These are phyloP conservation scores for Drechslerella dactyloides DNA, from an alignment of 2,329 filamentous ascomycete species.

Conservation along the genomic window DNA sequence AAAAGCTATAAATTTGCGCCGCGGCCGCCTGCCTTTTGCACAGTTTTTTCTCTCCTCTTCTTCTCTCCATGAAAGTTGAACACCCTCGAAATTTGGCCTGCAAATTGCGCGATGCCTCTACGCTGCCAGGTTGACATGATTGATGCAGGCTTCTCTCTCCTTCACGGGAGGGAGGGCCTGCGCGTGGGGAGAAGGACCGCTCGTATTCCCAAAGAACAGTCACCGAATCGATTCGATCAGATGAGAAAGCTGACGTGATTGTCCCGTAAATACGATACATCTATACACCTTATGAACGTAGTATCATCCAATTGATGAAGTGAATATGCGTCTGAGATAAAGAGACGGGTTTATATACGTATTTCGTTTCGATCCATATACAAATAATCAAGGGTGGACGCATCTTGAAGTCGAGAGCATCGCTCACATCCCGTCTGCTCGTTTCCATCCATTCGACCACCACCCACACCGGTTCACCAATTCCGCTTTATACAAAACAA, in stretches of 20 bases:
- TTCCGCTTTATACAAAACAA: constrained; percentile 36
- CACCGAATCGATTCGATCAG: constrained; percentile 33
- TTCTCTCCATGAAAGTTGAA: constrained; percentile 51
- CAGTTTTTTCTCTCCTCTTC: constrained; percentile 27
- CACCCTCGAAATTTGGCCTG: constrained; percentile 52
- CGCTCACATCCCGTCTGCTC: constrained; percentile 38
- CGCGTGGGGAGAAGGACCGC: constrained; percentile 49
- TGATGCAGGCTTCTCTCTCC: constrained; percentile 9
- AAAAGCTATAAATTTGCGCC: constrained; percentile 43
- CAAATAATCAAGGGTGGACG: constrained; percentile 13
- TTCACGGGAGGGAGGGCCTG: constrained; percentile 10
- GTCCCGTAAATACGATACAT: constrained; percentile 52
- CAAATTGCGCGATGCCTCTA: constrained; percentile 22
- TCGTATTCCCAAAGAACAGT: constrained; percentile 52
- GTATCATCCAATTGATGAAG: constrained; percentile 4
- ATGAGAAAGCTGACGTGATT: constrained; percentile 44
- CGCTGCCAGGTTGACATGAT: constrained; percentile 49
- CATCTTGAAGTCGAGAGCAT: constrained; percentile 21
- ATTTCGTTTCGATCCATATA: constrained; percentile 40
- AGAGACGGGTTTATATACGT: constrained; percentile 16
- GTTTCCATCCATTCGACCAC: constrained; percentile 6
- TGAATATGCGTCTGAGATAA: neutral
- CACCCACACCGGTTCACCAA: neutral
- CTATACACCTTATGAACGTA: neutral
- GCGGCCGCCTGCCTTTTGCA: neutral